Base-by-base conservation (phyloP, 495 filamentous ascomycete species). In the Pseudevernia furfuracea region DNA sequence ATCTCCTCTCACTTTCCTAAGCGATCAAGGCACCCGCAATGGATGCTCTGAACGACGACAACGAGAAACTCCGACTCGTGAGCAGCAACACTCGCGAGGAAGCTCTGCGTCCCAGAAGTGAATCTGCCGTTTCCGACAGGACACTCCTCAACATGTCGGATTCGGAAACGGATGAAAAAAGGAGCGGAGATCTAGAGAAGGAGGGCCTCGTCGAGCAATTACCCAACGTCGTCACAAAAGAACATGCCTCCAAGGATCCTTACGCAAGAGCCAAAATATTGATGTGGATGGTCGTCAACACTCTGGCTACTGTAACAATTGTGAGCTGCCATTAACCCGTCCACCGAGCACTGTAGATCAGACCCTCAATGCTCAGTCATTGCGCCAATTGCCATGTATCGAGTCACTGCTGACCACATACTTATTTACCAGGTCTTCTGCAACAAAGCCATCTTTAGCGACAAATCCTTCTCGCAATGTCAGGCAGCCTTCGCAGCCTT, bases 361-460 rank as follows among this genome's bases (percentile, higher is more conserved):
- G 23, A 56, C 44, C 41, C 60, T 56, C 39, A 49, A 46, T 8
- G 30, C 5, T 28, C 30, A 59, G 25, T 12, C 25, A 52, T 52
- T 12, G 17, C 52, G 8, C 30, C 0, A 1, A n/a, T 9, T 21
- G 28, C 30, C 30, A 34, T 34, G 17, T 34, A 53, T 6, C 6
- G 0, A 25, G 39, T 41, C 21, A 11, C 32, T 53, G 43, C 63
- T 66, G n/a, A 67, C 57, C 21, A 39, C 12, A 11, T 41, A 48
- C 39, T 41, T 52, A 32, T 52, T 17, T 14, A 25, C 25, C 56
- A 89, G 87, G 86, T 91, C 59, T 90, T 90, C 72, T 88, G 84
- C 46, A 91, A 90, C 75, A 90, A 91, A 74, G 81, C 79, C 53
- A 88, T 91, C 69, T 89, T 91, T 74, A 82, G 84, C 30, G 80